Percentiles rank a stretch among this genome's conserved stretches.
Evolutionary conservation across 352 stramenopile genomes (phyloP).

Genomic region (Pythium sp.): DNA sequence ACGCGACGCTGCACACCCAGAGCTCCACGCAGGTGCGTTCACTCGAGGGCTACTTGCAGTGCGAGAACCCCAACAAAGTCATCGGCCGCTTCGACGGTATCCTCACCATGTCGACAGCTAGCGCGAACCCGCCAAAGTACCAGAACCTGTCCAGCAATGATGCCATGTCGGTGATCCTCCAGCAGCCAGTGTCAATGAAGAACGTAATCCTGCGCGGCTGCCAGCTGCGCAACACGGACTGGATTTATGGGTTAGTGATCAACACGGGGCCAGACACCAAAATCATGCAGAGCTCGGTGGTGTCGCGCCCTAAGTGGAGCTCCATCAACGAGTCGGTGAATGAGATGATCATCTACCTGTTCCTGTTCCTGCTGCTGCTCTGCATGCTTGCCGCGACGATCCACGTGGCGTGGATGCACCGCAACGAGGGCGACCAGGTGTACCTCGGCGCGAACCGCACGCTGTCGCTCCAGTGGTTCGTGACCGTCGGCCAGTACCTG

Average conservation of each 20-base stretch:
- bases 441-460: conserved; percentile 49
- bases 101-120: conserved; percentile 31
- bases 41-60: conserved; percentile 51
- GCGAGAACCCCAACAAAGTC: conserved; percentile 75
- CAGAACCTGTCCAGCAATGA: conserved; percentile 2
- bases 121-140: conserved; percentile 12
- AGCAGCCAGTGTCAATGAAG: conserved; percentile 70
- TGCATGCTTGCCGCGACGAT: conserved; percentile 54
- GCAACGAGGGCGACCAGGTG: conserved; percentile 41
- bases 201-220: conserved; percentile 89
- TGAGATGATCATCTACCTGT: conserved; percentile 77
- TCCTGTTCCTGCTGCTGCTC: conserved; percentile 57
- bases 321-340: conserved; percentile 82
- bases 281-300: conserved; percentile 77
- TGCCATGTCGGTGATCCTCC: conserved; percentile 10
- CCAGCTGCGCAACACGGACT: conserved; percentile 87
- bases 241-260: conserved; percentile 84
- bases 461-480: conserved; percentile 63
- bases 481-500: conserved; percentile 90
- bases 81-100: conserved; percentile 80
- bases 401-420: conserved; percentile 60
- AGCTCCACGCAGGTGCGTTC: conserved; percentile 30
- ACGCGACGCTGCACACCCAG: conserved; percentile 48
- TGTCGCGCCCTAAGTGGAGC: conserved; percentile 69
- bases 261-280: conserved; percentile 87